These are phyloP conservation scores for Coemansia sp. DNA, from an alignment of 192 early-diverging fungal species.

Conservation along the genomic window DNA sequence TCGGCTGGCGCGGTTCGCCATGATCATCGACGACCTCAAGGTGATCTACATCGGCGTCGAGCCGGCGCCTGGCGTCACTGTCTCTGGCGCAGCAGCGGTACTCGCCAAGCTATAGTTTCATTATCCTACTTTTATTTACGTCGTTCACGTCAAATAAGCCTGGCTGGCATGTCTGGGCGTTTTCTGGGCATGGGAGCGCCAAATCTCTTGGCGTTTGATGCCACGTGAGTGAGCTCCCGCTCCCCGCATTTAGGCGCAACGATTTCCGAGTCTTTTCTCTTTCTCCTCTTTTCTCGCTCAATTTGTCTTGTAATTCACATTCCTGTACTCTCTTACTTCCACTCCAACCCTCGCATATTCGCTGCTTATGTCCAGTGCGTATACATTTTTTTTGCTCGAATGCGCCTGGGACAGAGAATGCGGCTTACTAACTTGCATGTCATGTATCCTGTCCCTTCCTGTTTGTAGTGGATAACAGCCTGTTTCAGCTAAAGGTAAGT, in stretches of 20 bases:
- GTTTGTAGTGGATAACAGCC: background rate
- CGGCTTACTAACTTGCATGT: background rate
- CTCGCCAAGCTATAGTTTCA: conserved; percentile 58
- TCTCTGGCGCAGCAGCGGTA: conserved; percentile 64
- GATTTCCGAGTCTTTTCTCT: background rate
- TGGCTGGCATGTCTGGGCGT: background rate
- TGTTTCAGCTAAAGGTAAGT: conserved; percentile 15
- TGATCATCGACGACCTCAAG: conserved; percentile 72
- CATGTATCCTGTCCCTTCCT: background rate
- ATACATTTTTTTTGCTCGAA: background rate
- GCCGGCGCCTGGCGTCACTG: conserved; percentile 57
- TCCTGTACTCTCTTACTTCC: too few species aligned
- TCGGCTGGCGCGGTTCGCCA: conserved; percentile 72
- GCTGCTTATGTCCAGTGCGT: background rate
- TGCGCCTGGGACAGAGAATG: background rate
- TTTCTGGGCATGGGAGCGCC: conserved; percentile 1
- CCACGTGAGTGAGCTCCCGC: background rate
- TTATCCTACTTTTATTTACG: background rate
- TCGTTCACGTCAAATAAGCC: background rate
- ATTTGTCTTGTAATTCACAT: background rate
- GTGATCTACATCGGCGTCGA: conserved; percentile 79
- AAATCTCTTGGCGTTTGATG: background rate
- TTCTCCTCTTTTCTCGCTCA: background rate
- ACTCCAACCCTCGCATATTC: background rate
- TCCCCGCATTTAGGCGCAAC: background rate